Base-by-base conservation (phyloP, 2,329 filamentous ascomycete genomes). In the Talaromyces amestolkiae region DNA sequence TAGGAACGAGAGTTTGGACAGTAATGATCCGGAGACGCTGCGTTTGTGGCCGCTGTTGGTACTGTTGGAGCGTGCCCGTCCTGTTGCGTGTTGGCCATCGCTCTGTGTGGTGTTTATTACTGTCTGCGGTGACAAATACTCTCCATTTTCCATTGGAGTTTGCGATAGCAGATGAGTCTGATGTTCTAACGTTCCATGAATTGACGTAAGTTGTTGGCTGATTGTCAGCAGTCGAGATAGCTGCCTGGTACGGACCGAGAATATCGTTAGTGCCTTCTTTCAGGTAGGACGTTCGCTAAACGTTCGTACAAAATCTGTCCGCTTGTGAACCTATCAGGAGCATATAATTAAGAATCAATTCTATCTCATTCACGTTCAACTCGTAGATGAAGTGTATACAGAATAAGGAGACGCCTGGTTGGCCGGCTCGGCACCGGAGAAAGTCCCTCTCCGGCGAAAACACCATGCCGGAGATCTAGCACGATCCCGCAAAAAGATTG, bases 1-100 rank as follows among this genome's bases (percentile, higher is more conserved):
- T 68, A 93, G 79, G 74, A 93, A 92, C 47, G 89, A 86, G 62
- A 94, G 81, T 69, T 85, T 86, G 47, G 89, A 89, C 35, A 94
- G 80, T 51, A 93, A 81, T 66, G 87, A 86, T 39, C 87, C 87
- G 31, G 87, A 90, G 60, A 85, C 78, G 71, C 79, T 87, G 74
- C 86, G 82, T 72, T 65, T 68, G 69, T 66, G 70, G 66, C 67
- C 61, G 33, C 64, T 69, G 69, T 61, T 66, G 73, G 75, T 67
- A 72, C 69, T 75, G 70, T 72, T 71, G 15, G 76, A 74, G 65
- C 74, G 76, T 49, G 72, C 58, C 61, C 74, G 72, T 64, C 70
- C 72, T 47, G 45, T 22, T 47, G 35, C 2, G 11, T 24, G 37
- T 27, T 33, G 35, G 17, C 64, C 64, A 49, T 67, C 67, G 64